Evolutionary conservation across 2,329 filamentous ascomycete species (phyloP).

Genomic region (Penicillium frequentans): DNA sequence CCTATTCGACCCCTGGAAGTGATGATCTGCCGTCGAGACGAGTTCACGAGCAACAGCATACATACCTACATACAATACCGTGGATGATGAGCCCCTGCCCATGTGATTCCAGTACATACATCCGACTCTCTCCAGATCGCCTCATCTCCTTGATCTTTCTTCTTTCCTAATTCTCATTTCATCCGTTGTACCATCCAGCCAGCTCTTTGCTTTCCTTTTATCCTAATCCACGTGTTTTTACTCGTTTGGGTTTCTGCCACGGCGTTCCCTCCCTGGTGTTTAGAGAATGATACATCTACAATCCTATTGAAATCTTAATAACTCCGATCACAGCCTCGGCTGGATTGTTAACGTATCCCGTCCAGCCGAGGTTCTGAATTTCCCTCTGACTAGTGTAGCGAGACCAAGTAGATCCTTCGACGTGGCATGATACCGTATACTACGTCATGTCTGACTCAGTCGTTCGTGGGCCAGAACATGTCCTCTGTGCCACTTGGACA

Average conservation of each 20-base stretch:
- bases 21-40: constrained; percentile 3
- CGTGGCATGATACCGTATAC: background rate
- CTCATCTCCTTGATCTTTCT: background rate
- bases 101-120: constrained; percentile 8
- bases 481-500: background rate
- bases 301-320: background rate
- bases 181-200: constrained; percentile 5
- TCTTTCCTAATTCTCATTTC: background rate
- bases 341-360: background rate
- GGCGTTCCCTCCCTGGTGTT: background rate
- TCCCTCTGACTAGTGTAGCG: background rate
- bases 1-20: background rate
- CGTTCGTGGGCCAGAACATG: background rate
- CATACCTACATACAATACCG: constrained; percentile 4
- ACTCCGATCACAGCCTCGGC: background rate
- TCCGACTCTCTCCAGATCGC: background rate
- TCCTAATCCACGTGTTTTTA: constrained; percentile 4
- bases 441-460: constrained; percentile 1
- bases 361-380: background rate
- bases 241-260: background rate
- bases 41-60: constrained; percentile 9
- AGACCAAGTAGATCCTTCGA: background rate
- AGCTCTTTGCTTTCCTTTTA: background rate
- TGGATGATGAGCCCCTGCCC: background rate
- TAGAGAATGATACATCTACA: background rate